A percentile compares a stretch with the other conserved stretches of the same genome.
phyloP scores from a whole-genome alignment of 2,329 filamentous ascomycete genomes.

The Aspergillus novofumigatus region DNA sequence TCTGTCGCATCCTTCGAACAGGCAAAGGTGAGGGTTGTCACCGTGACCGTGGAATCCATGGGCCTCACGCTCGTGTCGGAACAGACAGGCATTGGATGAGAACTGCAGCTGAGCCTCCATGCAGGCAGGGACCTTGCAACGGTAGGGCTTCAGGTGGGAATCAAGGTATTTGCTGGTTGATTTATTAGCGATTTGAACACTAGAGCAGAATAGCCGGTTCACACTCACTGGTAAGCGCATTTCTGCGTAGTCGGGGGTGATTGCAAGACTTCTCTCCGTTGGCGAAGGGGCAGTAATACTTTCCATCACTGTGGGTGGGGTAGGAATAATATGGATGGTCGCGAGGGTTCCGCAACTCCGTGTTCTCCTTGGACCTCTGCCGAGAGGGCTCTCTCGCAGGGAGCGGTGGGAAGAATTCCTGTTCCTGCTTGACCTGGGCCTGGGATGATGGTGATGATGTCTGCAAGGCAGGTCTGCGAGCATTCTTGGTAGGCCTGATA shows the following conservation, averaged over 20 bases:
- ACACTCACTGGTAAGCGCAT: conserved; percentile 94
- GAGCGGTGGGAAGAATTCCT: conserved; percentile 34
- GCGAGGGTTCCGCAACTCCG: conserved; percentile 37
- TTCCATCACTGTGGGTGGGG: conserved; percentile 59
- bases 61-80: conserved; percentile 91
- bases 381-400: conserved; percentile 31
- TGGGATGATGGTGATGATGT: conserved; percentile 29
- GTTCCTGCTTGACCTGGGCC: conserved; percentile 32
- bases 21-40: conserved; percentile 86
- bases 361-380: conserved; percentile 35
- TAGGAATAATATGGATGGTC: conserved; percentile 42
- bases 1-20: conserved; percentile 82
- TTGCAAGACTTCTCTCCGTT: conserved; percentile 65
- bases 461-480: conserved; percentile 34
- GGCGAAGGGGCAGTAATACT: conserved; percentile 91
- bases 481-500: conserved; percentile 36
- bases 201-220: conserved; percentile 5
- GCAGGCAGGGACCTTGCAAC: conserved; percentile 82
- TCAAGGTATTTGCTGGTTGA: conserved; percentile 83
- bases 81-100: conserved; percentile 89
- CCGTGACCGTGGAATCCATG: conserved; percentile 95
- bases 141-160: conserved; percentile 93
- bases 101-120: conserved; percentile 85
- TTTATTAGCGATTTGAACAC: conserved; percentile 14
- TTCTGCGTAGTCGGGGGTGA: conserved; percentile 95